phyloP scores from a whole-genome alignment of 768 basidiomycete species.

The Xanthoconium purpureum region DNA sequence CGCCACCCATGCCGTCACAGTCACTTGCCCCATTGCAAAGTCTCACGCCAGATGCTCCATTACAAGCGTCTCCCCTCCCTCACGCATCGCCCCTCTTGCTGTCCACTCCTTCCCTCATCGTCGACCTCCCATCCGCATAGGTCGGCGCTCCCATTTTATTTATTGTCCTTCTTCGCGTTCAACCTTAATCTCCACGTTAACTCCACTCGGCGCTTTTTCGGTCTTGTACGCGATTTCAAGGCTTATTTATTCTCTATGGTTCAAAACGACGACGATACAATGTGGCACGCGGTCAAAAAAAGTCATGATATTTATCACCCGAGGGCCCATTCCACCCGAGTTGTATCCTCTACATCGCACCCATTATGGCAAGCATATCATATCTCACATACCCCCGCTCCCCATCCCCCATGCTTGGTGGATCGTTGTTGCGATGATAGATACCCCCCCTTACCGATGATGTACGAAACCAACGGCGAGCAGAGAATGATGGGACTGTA shows the following conservation, averaged over 20 bases:
- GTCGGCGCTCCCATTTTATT: constrained; percentile 20
- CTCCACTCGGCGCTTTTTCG: constrained; percentile 11
- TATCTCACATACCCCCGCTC: constrained; percentile 18
- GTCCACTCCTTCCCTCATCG: constrained; percentile 20
- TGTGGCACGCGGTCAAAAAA: constrained; percentile 19
- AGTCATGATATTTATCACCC: constrained; percentile 26
- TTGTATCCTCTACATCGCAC: constrained; percentile 31
- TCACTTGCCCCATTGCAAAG: constrained; percentile 25
- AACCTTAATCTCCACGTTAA: constrained; percentile 1
- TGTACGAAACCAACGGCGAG: constrained; percentile 29
- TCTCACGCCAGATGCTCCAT: constrained; percentile 25
- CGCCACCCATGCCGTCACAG: constrained; percentile 30
- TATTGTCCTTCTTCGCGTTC: constrained; percentile 28
- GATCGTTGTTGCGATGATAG: constrained; percentile 34
- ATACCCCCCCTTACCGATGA: constrained; percentile 26
- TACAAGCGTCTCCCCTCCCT: constrained; percentile 24
- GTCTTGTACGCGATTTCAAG: constrained; percentile 21
- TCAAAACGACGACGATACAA: constrained; percentile 28
- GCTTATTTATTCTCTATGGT: constrained; percentile 31
- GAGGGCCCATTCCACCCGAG: constrained; percentile 11
- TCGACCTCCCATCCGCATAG: constrained; percentile 24
- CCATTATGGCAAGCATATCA: constrained; percentile 24
- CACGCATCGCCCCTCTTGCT: constrained; percentile 30
- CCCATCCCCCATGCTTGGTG: constrained; percentile 9
- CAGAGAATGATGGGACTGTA: constrained; percentile 32